Percentiles rank a stretch among this genome's conserved stretches.
Conservation (phyloP, 2,329 filamentous ascomycete genomes). For the Pseudogymnoascus sp. region DNA sequence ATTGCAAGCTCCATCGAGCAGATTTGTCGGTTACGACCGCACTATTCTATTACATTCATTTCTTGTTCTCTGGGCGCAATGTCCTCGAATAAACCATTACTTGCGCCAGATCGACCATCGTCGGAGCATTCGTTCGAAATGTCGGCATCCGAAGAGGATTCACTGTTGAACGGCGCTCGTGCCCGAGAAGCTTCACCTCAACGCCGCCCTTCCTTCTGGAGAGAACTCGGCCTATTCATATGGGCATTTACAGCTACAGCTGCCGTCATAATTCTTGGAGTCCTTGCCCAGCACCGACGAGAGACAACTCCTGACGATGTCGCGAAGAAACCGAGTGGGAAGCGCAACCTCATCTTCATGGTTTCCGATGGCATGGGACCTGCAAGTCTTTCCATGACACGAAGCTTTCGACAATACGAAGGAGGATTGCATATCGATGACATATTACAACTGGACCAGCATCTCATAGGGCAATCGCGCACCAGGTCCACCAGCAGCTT, state of each 20-base stretch:
- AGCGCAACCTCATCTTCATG: constrained; percentile 97
- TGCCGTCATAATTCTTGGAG: constrained; percentile 69
- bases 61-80: neutral
- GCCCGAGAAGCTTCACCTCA: constrained; percentile 20
- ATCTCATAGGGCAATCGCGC: constrained; percentile 83
- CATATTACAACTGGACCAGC: constrained; percentile 71
- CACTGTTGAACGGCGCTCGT: constrained; percentile 27
- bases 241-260: constrained; percentile 80
- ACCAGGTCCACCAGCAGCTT: constrained; percentile 78
- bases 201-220: constrained; percentile 50
- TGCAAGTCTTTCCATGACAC: constrained; percentile 77
- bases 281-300: constrained; percentile 66
- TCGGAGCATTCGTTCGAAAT: constrained; percentile 49
- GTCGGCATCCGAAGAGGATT: constrained; percentile 40
- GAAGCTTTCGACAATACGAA: constrained; percentile 75
- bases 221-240: constrained; percentile 67
- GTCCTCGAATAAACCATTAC: constrained; percentile 21
- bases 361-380: constrained; percentile 98
- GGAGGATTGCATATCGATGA: constrained; percentile 67
- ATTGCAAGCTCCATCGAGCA: neutral
- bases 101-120: constrained; percentile 39
- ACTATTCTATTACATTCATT: neutral
- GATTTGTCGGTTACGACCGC: neutral
- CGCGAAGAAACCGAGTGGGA: constrained; percentile 44
- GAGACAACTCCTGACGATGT: constrained; percentile 29